Evolutionary conservation across 1,139 yeast genomes (phyloP), one percentile per base, ranked within the genome.

Genomic region (Debaryomyces sp.): DNA sequence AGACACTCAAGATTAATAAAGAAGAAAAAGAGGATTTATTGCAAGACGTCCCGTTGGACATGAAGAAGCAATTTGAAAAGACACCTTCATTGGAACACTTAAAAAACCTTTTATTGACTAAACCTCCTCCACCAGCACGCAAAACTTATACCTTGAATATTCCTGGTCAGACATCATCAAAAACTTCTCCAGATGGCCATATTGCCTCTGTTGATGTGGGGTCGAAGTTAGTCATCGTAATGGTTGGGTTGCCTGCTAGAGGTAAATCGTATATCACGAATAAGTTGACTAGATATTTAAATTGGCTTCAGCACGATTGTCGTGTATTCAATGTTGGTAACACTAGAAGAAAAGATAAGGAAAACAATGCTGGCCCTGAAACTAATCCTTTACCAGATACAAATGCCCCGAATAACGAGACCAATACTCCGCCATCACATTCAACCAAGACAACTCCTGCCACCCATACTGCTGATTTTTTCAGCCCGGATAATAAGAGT

Each of bases 191-290:
- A 0, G 95, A 89, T 63, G 96, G 96, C 7, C 78, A 78, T 49
- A 87, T 88, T 46, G 86, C 92, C 1, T 81, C 84, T 17, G 75
- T 78, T 47, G 91, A 82, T 71, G 85, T 80, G 4, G 94, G 92
- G 2, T 85, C 95, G 6, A 89, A 89, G 63, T 73, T 92, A 47
- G 96, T 92, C 18, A 90, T 92, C 55, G 96, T 94, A 23, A 89
- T 90, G 96, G 96, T 91, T 12, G 97, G 97, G 0, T 71, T 90
- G 36, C 97, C 97, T 0, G 97, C 97, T 0, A 77, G 97, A 46
- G 97, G 97, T 5, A 92, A 92, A 67, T 87, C 95, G 6, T 92
- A 91, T 64, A 89, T 92, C 55, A 90, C 97, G 43, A 92, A 91
- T 67, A 92, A 92, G 61, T 77, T 92, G 43, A 86, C 96, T 10